Percentiles rank a stretch among this genome's conserved stretches.
Evolutionary conservation across 192 early-diverging fungal species (phyloP).

Genomic region (Helicostylum pulchrum): DNA sequence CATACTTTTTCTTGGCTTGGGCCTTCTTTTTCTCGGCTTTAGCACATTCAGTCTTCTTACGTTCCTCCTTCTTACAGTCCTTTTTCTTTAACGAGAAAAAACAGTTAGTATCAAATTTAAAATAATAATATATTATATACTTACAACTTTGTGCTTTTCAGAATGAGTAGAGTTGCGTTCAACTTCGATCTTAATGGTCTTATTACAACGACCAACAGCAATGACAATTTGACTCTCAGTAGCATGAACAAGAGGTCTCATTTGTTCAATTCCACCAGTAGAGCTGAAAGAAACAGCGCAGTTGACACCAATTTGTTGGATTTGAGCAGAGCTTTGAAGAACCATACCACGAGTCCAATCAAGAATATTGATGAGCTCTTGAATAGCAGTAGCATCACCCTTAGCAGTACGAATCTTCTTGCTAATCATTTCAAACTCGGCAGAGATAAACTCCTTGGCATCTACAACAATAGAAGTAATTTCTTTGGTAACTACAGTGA

Average conservation of each 20-base stretch:
- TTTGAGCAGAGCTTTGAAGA: conserved; percentile 13
- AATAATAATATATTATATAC: not conserved
- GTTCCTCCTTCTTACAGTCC: not conserved
- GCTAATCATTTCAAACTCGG: not conserved
- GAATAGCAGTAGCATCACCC: conserved; percentile 4
- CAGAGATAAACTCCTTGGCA: conserved; percentile 3
- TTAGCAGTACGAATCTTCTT: not conserved
- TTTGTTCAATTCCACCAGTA: conserved; percentile 7
- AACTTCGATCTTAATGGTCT: conserved; percentile 6
- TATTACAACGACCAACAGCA: conserved; percentile 8
- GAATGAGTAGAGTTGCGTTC: not conserved
- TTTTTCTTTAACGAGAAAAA: not conserved
- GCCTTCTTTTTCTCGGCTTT: not conserved
- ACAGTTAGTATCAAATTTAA: not conserved
- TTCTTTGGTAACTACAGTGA: conserved; percentile 2
- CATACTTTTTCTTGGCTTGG: not conserved
- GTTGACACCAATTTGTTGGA: conserved; percentile 19
- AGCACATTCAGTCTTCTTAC: not conserved
- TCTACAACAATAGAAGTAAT: conserved; percentile 3
- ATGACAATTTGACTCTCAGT: conserved; percentile 11
- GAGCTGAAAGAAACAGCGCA: not conserved
- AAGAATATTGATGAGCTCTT: not conserved
- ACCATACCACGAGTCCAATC: conserved; percentile 25
- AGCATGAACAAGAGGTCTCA: conserved; percentile 15
- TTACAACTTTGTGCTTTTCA: conserved; percentile 10